These are phyloP conservation scores for Candida michaelii DNA, from an alignment of 805 yeast genomes.

Conservation along the genomic window DNA sequence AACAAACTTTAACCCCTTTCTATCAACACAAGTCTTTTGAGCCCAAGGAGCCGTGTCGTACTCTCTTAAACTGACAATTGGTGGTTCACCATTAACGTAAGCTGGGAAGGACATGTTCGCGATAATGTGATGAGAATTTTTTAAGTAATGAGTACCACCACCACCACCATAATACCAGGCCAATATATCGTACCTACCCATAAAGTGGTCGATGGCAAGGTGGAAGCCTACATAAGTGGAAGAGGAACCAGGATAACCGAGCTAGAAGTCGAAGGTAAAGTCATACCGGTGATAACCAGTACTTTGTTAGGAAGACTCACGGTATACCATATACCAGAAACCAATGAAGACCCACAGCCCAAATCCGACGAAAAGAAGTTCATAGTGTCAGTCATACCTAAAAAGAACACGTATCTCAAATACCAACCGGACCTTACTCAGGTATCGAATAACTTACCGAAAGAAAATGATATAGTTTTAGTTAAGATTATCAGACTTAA, in stretches of 20 bases:
- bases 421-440: slow-evolving; percentile 2
- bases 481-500: slow-evolving; percentile 70
- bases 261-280: slow-evolving; percentile 35
- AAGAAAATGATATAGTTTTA: slow-evolving; percentile 80
- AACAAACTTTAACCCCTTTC: slow-evolving; percentile 29
- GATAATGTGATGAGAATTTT: slow-evolving; percentile 1
- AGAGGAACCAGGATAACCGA: slow-evolving; percentile 58
- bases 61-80: slow-evolving; percentile 42
- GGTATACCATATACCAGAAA: slow-evolving; percentile 19
- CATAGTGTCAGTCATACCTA: slow-evolving; percentile 12
- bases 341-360: not conserved
- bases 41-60: slow-evolving; percentile 59
- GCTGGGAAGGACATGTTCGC: slow-evolving; percentile 35
- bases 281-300: slow-evolving; percentile 49
- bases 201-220: slow-evolving; percentile 25
- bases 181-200: slow-evolving; percentile 67
- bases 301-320: slow-evolving; percentile 63
- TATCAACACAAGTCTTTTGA: slow-evolving; percentile 48
- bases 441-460: slow-evolving; percentile 60
- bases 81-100: slow-evolving; percentile 47
- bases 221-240: slow-evolving; percentile 58
- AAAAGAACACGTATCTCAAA: slow-evolving; percentile 1
- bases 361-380: slow-evolving; percentile 16
- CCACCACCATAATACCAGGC: slow-evolving; percentile 56
- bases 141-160: not conserved